Evolutionary conservation across 371 early-diverging fungal genomes (phyloP).

Genomic region (Rhizomucor miehei): DNA sequence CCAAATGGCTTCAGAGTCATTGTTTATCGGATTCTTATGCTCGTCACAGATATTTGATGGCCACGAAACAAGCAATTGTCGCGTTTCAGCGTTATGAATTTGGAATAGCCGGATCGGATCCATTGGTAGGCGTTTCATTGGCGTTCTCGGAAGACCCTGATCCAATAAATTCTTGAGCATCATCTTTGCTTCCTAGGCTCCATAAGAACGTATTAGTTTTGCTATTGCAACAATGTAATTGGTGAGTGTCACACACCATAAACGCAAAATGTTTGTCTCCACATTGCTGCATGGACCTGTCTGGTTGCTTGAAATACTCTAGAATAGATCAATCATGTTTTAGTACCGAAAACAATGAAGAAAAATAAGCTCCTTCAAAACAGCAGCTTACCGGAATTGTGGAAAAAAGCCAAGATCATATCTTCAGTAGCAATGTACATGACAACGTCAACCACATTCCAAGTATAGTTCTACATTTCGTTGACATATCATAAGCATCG

Average conservation of each 20-base stretch:
- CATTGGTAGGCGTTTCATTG: neutral
- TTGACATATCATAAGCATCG: no score
- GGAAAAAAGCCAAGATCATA: constrained; percentile 54
- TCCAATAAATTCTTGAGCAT: neutral
- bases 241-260: neutral
- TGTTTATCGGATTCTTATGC: no score
- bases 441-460: constrained; percentile 52
- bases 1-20: no score
- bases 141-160: constrained; percentile 1
- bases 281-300: neutral
- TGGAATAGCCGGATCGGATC: constrained; percentile 6
- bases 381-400: constrained; percentile 34
- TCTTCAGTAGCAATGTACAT: constrained; percentile 55
- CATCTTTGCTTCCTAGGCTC: no score
- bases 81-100: constrained; percentile 4
- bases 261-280: neutral
- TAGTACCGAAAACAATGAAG: no score
- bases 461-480: constrained; percentile 22
- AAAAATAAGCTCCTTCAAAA: no score
- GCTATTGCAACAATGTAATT: no score
- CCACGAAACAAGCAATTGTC: constrained; percentile 10
- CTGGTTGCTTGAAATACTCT: neutral
- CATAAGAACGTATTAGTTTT: no score
- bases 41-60: constrained; percentile 2
- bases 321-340: neutral